phyloP scores from a whole-genome alignment of 108 stramenopile genomes.

The Fistulifera pelliculosa region DNA sequence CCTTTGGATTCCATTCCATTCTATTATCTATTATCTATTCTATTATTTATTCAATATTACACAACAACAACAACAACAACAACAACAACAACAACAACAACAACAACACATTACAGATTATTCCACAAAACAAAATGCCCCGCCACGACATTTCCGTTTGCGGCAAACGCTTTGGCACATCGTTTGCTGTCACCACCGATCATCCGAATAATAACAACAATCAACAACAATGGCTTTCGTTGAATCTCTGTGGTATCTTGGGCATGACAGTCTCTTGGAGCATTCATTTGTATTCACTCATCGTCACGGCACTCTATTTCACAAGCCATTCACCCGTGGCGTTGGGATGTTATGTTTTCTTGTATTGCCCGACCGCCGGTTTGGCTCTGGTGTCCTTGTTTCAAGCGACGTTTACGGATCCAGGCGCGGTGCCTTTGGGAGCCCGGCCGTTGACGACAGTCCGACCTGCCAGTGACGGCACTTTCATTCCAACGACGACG shows the following conservation, averaged over 20 bases:
- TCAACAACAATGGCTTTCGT: constrained; percentile 45
- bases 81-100: too few relatives aligned
- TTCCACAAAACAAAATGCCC: too few relatives aligned
- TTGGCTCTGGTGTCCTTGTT: constrained; percentile 49
- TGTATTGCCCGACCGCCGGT: constrained; percentile 36
- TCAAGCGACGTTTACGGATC: constrained; percentile 67
- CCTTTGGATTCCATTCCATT: too few relatives aligned
- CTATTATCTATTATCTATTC: too few relatives aligned
- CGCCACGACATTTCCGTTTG: too few relatives aligned
- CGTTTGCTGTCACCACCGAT: constrained; percentile 43
- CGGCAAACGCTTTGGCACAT: constrained; percentile 26
- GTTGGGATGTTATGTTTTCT: constrained; percentile 19
- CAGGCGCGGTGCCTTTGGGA: constrained; percentile 77
- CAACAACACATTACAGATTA: too few relatives aligned
- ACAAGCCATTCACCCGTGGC: constrained; percentile 33
- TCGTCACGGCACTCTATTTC: constrained; percentile 27
- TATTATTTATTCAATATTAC: too few relatives aligned
- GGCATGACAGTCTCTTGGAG: constrained; percentile 40
- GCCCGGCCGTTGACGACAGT: constrained; percentile 58
- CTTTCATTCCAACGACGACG: too few relatives aligned
- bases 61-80: too few relatives aligned
- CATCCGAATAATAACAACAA: too few relatives aligned
- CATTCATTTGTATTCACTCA: constrained; percentile 55
- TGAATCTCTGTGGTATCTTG: constrained; percentile 58
- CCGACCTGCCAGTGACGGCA: constrained; percentile 16